Evolutionary conservation across 2,329 filamentous ascomycete genomes (phyloP), one percentile per base, ranked within the genome.

Genomic region (Cladorrhinum sp.): DNA sequence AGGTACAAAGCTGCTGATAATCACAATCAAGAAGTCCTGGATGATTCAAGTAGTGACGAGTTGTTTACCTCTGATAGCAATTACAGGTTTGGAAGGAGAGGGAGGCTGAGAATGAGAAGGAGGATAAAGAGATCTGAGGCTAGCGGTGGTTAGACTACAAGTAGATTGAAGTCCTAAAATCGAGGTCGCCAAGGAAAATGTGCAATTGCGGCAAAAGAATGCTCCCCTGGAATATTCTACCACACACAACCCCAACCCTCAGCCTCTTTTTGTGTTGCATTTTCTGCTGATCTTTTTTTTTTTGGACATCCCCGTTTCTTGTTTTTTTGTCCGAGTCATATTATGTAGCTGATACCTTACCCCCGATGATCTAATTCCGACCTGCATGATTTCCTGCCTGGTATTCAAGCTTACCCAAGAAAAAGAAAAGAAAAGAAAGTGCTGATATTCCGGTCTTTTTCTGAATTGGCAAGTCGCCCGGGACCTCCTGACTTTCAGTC

Each of bases 1-100:
- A 36, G 54, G 12, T 49, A 57, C 39, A n/a, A 39, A 20, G 20
- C 54, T 14, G 26, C 16, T 1, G 39, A 57, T 16, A 57, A 46
- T 46, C 42, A 23, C 24, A 28, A 14, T 23, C 21, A 33, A 8
- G n/a, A 23, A 20, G 33, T 8, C 12, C 20, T 46, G 7, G 54
- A 57, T 23, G 54, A 57, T 28, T 48, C 54, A 2, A 57, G 54
- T 23, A 21, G 20, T 4, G 54, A 57, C 16, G 54, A 57, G 24
- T 16, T 57, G 12, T 57, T 28, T 20, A 49, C 54, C 16, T 46
- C 42, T 21, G n/a, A 12, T 46, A 46, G 42, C 16, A 21, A 4
- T 7, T 23, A 46, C 23, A 21, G 21, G 21, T 16, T 18, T 28
- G 52, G 28, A 55, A 57, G 24, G 54, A 6, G 54, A 18, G 39